Evolutionary conservation across 2,329 filamentous ascomycete species (phyloP), one percentile per base, ranked within the genome.

Genomic region (Aspergillus calidoustus): DNA sequence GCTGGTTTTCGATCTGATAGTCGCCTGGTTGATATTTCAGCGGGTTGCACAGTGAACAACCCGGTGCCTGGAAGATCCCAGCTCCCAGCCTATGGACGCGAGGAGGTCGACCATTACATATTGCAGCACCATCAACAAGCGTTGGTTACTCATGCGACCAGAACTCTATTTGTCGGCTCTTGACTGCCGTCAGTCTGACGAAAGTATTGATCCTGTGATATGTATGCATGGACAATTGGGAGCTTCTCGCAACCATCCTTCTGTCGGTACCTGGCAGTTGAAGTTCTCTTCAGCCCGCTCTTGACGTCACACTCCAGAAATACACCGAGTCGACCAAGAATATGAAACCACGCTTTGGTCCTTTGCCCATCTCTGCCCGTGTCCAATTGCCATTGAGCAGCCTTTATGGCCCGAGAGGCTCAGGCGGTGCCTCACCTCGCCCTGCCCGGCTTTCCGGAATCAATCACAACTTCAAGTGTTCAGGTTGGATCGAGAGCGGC

Each of bases 291-390:
- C 34, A 41, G 34, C 34, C 15, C 34, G 31, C 58, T 52, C 54
- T 64, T 64, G 63, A 64, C 63, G 60, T 64, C 63, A 64, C 54
- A 23, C 23, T 28, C 49, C 22, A 31, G 31, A 46, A 25, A 49
- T 49, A 46, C 47, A 51, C 53, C 41, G 48, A 63, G 48, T 41
- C 52, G 44, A 15, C 34, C 34, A 41, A 41, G 34, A 13, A 13
- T 41, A 13, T 15, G 34, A 41, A 41, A 41, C 11, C 34, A 41
- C 34, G 34, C 34, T 15, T 41, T 11, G 13, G 13, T 13, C 13
- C 15, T 41, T 41, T 41, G 34, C 34, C 34, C 9, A 41, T 41
- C 34, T 41, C 15, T 41, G 34, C 34, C 34, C 13, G 34, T 41
- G 34, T 11, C 34, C 13, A 41, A 41, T 2, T 41, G 34, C 11